Conservation (phyloP, 2,329 filamentous ascomycete genomes). For the Mollisia scopiformis region DNA sequence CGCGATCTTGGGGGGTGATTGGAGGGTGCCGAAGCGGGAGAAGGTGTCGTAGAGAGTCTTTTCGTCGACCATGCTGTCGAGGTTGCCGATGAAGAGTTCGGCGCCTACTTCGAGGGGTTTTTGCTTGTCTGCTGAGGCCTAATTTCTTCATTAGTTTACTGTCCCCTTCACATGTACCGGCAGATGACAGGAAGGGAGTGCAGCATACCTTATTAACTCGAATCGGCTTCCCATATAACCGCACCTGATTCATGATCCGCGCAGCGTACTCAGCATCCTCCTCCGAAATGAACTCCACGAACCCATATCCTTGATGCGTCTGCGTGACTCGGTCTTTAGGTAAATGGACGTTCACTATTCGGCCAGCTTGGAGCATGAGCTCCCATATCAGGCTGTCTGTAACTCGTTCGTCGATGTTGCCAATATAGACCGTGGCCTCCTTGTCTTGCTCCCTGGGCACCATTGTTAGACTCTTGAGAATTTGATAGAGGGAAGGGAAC, state of each 20-base stretch:
- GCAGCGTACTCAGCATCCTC: constrained; percentile 96
- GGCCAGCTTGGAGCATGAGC: constrained; percentile 96
- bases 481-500: constrained; percentile 22
- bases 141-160: not conserved
- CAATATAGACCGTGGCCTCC: constrained; percentile 96
- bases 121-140: constrained; percentile 86
- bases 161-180: not conserved
- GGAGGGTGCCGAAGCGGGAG: constrained; percentile 83
- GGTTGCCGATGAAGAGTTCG: constrained; percentile 94
- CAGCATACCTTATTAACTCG: constrained; percentile 85
- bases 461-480: constrained; percentile 22
- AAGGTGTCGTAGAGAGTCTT: constrained; percentile 96
- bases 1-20: constrained; percentile 87
- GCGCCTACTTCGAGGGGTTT: constrained; percentile 92
- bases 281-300: constrained; percentile 96
- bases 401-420: constrained; percentile 96
- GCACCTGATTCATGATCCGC: constrained; percentile 94
- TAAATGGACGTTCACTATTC: constrained; percentile 96
- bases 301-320: constrained; percentile 96
- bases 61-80: constrained; percentile 93
- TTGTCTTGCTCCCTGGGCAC: constrained; percentile 89
- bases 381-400: constrained; percentile 92
- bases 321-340: constrained; percentile 98
- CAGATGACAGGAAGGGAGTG: not conserved
- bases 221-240: constrained; percentile 90